A percentile compares a stretch with the other conserved stretches of the same genome.
Evolutionary conservation across 345 rosid species (phyloP).

Genomic region (Syzygium aqueum): DNA sequence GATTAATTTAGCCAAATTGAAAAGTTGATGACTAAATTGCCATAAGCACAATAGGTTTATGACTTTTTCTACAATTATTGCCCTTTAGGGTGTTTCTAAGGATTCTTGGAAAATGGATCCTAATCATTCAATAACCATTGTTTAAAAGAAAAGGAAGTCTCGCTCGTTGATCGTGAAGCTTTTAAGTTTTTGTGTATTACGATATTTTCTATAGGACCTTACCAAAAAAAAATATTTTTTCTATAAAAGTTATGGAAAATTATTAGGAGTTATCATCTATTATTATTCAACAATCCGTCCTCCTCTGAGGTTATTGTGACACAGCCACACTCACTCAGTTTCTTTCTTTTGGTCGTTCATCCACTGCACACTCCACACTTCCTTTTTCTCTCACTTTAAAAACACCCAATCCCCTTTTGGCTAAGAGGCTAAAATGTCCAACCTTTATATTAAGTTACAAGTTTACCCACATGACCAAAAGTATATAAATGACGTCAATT

Average conservation of each 20-base stretch:
- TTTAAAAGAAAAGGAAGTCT: too few species aligned
- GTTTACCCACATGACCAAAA: neutral
- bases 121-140: neutral
- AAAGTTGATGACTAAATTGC: neutral
- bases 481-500: neutral
- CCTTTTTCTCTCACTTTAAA: neutral
- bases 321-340: neutral
- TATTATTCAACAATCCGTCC: neutral
- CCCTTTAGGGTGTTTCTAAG: neutral
- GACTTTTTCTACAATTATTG: rapidly evolving
- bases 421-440: neutral
- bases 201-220: too few species aligned
- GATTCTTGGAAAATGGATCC: neutral
- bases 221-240: too few species aligned
- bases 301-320: neutral
- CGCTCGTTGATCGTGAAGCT: neutral
- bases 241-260: neutral
- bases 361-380: neutral
- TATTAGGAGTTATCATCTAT: too few species aligned
- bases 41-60: too few species aligned
- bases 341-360: neutral
- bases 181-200: too few species aligned
- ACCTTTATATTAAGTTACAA: neutral
- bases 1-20: neutral
- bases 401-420: neutral